Percentiles rank a stretch among this genome's conserved stretches.
Evolutionary conservation across 2,329 filamentous ascomycete species (phyloP).

Genomic region (Allantophomopsis lycopodina): DNA sequence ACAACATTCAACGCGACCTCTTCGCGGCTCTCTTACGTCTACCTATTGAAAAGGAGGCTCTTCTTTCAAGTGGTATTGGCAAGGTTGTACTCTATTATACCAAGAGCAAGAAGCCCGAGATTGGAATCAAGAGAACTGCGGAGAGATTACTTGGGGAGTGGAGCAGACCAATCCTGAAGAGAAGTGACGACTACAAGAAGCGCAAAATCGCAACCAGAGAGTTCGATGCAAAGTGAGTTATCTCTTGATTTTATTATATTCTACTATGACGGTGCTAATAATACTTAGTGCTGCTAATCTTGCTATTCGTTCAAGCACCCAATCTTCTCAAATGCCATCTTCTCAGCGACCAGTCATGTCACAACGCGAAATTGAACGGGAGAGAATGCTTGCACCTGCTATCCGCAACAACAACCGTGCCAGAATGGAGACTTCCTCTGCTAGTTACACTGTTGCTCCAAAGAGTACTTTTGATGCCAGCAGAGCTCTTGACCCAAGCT

Average conservation of each 20-base stretch:
- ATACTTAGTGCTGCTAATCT: constrained; percentile 17
- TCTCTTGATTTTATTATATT: not conserved
- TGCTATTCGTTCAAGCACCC: constrained; percentile 16
- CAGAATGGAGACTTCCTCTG: constrained; percentile 21
- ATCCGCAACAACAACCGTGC: constrained; percentile 39
- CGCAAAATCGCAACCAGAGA: constrained; percentile 51
- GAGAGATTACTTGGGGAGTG: constrained; percentile 89
- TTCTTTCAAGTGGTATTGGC: constrained; percentile 85
- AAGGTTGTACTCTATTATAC: constrained; percentile 97
- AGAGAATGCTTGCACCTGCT: constrained; percentile 42
- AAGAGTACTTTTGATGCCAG: constrained; percentile 46
- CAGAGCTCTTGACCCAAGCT: constrained; percentile 28
- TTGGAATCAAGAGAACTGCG: constrained; percentile 82
- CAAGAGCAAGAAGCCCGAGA: constrained; percentile 80
- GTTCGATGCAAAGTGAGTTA: constrained; percentile 46
- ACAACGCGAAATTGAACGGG: constrained; percentile 30
- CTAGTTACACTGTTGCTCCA: constrained; percentile 20
- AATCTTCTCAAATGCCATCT: constrained; percentile 5
- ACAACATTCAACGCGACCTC: constrained; percentile 93
- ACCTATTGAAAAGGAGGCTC: constrained; percentile 79
- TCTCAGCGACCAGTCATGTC: constrained; percentile 13
- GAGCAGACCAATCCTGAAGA: constrained; percentile 87
- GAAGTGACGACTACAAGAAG: constrained; percentile 91
- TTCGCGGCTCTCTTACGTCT: constrained; percentile 69
- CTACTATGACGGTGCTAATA: constrained; percentile 4